These are phyloP conservation scores for Stachybotrys chlorohalonatus DNA, from an alignment of 2,329 filamentous ascomycete genomes.

Conservation along the genomic window DNA sequence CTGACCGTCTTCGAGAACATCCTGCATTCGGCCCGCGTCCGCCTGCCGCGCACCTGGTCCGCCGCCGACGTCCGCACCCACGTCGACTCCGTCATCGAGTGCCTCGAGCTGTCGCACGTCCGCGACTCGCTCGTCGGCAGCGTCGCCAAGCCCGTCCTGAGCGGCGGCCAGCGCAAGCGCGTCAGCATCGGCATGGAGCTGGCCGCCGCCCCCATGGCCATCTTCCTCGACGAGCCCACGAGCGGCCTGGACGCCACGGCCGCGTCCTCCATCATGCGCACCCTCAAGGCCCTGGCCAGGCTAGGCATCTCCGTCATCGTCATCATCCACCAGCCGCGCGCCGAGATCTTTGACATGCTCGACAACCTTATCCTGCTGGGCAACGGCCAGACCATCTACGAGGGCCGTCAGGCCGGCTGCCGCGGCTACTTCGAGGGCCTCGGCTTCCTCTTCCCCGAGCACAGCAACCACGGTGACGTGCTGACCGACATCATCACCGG, in stretches of 20 bases:
- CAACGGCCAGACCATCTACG: slow-evolving; percentile 46
- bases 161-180: slow-evolving; percentile 48
- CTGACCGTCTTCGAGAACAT: slow-evolving; percentile 55
- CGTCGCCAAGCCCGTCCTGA: slow-evolving; percentile 40
- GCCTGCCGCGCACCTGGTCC: slow-evolving; percentile 42
- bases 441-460: slow-evolving; percentile 40
- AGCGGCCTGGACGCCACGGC: slow-evolving; percentile 45
- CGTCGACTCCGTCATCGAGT: slow-evolving; percentile 48
- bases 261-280: slow-evolving; percentile 45
- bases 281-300: slow-evolving; percentile 42
- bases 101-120: slow-evolving; percentile 42
- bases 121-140: slow-evolving; percentile 42
- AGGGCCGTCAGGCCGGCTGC: slow-evolving; percentile 33
- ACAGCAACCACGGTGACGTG: slow-evolving; percentile 46
- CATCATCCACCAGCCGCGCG: slow-evolving; percentile 51
- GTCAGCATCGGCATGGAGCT: slow-evolving; percentile 52
- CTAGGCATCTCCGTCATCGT: slow-evolving; percentile 48
- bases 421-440: slow-evolving; percentile 40
- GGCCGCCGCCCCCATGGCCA: slow-evolving; percentile 45
- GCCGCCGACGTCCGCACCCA: slow-evolving; percentile 39
- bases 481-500: slow-evolving; percentile 55
- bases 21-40: slow-evolving; percentile 46
- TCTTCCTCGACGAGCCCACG: slow-evolving; percentile 45
- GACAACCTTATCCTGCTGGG: slow-evolving; percentile 47
- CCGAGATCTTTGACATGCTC: slow-evolving; percentile 48